Conservation (phyloP, 495 filamentous ascomycete species). For the Lepraria neglecta region DNA sequence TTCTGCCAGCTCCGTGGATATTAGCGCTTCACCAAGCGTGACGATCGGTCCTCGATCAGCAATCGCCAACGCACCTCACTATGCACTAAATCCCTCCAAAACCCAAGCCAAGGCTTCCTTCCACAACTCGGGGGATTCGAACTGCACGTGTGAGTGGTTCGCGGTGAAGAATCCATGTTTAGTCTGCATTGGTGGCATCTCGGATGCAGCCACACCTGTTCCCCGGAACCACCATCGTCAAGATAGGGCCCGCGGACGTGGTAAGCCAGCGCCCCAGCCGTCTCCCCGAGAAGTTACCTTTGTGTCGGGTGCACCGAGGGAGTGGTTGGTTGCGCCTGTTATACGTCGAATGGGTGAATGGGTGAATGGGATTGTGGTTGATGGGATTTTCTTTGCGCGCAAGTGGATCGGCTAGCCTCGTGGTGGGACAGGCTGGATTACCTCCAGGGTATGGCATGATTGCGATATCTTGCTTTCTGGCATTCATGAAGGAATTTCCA, state of each 20-base stretch:
- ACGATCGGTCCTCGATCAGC: neutral
- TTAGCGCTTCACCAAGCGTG: neutral
- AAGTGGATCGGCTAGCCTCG: no score
- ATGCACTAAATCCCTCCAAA: no score
- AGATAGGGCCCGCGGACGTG: neutral
- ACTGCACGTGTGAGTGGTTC: neutral
- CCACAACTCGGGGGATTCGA: neutral
- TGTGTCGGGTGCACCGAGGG: constrained; percentile 6
- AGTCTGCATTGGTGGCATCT: neutral
- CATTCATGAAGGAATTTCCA: no score
- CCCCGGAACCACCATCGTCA: neutral
- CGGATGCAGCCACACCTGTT: constrained; percentile 14
- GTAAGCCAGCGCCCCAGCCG: constrained; percentile 11
- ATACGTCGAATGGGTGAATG: neutral
- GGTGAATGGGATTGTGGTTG: neutral
- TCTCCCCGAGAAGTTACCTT: neutral
- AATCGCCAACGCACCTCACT: neutral
- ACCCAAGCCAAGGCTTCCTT: neutral
- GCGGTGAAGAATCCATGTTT: constrained; percentile 3
- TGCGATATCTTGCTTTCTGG: no score
- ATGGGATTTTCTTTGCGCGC: no score
- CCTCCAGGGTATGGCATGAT: no score
- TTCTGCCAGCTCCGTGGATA: neutral
- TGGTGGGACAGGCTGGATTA: no score
- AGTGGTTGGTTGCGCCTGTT: neutral